Percentiles rank a stretch among this genome's conserved stretches.
These are phyloP conservation scores for Basidiobolus meristosporus DNA, from an alignment of 371 early-diverging fungal species.

Conservation along the genomic window DNA sequence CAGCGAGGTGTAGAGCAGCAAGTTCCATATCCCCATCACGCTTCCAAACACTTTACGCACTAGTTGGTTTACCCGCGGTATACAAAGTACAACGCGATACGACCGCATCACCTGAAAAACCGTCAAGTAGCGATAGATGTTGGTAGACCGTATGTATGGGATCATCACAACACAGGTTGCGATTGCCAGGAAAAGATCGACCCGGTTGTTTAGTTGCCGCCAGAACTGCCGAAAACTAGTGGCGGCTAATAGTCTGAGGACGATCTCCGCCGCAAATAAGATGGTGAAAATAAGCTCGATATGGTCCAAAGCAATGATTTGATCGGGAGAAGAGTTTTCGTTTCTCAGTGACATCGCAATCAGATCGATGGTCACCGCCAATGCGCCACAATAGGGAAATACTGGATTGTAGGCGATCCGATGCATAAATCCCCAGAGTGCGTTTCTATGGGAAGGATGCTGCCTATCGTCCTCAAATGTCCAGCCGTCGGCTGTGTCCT, in stretches of 20 bases:
- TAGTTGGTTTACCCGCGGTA: constrained; percentile 25
- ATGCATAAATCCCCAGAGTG: too few species aligned
- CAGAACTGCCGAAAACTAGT: constrained; percentile 18
- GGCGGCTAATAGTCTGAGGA: constrained; percentile 15
- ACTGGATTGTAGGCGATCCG: neutral
- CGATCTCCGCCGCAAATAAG: constrained; percentile 30
- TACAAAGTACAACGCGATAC: constrained; percentile 30
- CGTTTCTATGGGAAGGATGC: too few species aligned
- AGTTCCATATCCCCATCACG: too few species aligned
- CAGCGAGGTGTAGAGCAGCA: neutral
- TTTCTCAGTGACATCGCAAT: neutral
- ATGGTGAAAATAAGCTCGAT: constrained; percentile 27
- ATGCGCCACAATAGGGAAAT: neutral
- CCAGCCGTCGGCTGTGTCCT: too few species aligned
- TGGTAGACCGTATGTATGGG: constrained; percentile 17
- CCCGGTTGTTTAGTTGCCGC: constrained; percentile 15
- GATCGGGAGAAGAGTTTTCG: neutral
- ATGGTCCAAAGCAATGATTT: constrained; percentile 8
- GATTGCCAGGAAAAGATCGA: constrained; percentile 27
- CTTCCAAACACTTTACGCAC: too few species aligned
- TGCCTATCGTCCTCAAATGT: too few species aligned
- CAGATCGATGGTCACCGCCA: neutral
- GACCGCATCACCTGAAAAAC: constrained; percentile 36
- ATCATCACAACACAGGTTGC: constrained; percentile 30
- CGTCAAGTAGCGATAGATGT: constrained; percentile 30